Evolutionary conservation across 2,329 filamentous ascomycete species (phyloP), one percentile per base, ranked within the genome.

Genomic region (Xylaria hypoxylon): DNA sequence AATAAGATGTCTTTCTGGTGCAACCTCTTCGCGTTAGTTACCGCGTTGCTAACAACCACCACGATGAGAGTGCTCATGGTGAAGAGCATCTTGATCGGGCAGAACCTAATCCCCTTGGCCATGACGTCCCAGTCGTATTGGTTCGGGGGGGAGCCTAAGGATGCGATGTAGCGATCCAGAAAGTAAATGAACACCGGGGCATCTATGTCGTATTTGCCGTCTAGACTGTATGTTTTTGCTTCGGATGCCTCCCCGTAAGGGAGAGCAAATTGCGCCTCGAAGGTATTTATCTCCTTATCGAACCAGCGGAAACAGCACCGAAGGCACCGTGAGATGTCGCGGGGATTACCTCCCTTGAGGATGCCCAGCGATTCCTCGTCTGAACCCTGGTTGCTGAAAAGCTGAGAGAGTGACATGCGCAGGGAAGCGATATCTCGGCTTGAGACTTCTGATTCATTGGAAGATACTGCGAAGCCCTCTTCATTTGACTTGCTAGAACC

Each of bases 31-130:
- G 35, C 22, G 3, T 11, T 26, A 11, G 1, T 22, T 22, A 52
- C 10, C 2, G 11, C 28, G 6, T 5, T 35, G 3, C 8, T 3
- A 2, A 38, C 50, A 17, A 44, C 47, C 28, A 31, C 33, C 1
- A 64, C 57, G 35, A 71, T 65, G 2, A 71, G 48, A 3, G 62
- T 64, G 51, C 65, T 65, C 71, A 73, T 69, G 10, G 57, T 69
- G 47, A 45, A 61, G 38, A 73, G 62, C 47, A 63, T 60, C 38
- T 53, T 59, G 24, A 64, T 42, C 2, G 70, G 61, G 1, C 53
- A 35, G 38, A 69, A 58, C 3, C 44, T n/a, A 4, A 68, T 40
- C 1, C 10, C 10, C 26, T 42, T 40, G 15, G 64, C 53, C 5
- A 56, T 11, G 4, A 17, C 10, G 11, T 59, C 60, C 71, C 71